Percentiles rank a stretch among this genome's conserved stretches.
Evolutionary conservation across 129 eudicot species (phyloP).

Genomic region (Pseudognaphalium luteoalbum): DNA sequence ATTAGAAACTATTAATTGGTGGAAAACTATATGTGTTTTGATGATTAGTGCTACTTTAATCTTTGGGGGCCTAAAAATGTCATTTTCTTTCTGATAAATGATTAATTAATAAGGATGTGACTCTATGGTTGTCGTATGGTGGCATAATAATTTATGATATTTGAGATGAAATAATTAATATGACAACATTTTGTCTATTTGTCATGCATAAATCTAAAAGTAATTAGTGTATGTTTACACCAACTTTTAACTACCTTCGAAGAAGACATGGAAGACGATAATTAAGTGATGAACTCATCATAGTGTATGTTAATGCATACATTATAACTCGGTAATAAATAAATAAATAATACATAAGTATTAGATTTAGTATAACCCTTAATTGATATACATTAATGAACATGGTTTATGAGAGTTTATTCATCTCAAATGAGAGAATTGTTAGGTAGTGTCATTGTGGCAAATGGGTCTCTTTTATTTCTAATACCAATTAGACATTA

Average conservation of each 20-base stretch:
- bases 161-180: background rate
- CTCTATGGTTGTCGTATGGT: background rate
- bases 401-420: too few relatives aligned
- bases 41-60: background rate
- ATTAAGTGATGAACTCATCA: too few relatives aligned
- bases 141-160: background rate
- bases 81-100: background rate
- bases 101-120: background rate
- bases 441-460: background rate
- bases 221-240: too few relatives aligned
- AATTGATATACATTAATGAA: too few relatives aligned
- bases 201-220: too few relatives aligned
- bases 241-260: too few relatives aligned
- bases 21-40: background rate
- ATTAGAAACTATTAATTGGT: background rate
- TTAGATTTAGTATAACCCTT: too few relatives aligned
- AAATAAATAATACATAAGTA: too few relatives aligned
- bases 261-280: too few relatives aligned
- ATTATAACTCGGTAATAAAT: too few relatives aligned
- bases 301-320: too few relatives aligned
- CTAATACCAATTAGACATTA: conserved; percentile 3
- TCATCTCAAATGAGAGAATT: background rate
- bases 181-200: background rate
- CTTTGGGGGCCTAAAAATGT: background rate
- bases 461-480: background rate